Conservation (phyloP, 768 basidiomycete species). For the Mycena polygramma region DNA sequence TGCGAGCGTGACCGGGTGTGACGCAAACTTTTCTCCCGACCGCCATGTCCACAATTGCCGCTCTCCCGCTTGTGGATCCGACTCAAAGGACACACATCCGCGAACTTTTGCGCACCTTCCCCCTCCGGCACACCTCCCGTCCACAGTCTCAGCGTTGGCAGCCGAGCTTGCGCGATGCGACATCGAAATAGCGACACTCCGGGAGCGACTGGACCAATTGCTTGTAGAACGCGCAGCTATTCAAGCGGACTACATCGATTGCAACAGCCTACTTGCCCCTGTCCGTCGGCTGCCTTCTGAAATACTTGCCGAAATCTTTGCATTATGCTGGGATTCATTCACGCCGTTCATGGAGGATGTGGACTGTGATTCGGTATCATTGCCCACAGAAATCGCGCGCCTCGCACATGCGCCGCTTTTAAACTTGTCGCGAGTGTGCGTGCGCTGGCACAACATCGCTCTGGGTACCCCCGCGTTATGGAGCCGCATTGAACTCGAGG, state of each 20-base stretch:
- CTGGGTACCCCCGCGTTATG: constrained; percentile 4
- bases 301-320: constrained; percentile 3
- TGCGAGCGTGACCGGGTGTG: too few species aligned
- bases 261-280: not conserved
- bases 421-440: not conserved
- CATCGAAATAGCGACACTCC: not conserved
- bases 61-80: not conserved
- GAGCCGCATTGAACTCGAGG: not conserved
- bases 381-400: not conserved
- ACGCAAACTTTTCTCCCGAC: too few species aligned
- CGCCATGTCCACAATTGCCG: too few species aligned
- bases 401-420: not conserved
- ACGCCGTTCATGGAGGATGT: not conserved
- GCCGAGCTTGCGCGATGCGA: not conserved
- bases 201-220: not conserved
- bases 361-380: not conserved
- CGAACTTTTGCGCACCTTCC: not conserved
- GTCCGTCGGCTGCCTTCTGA: constrained; percentile 11
- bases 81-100: not conserved
- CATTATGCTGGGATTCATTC: not conserved
- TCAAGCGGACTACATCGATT: not conserved
- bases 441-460: constrained; percentile 4
- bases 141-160: not conserved
- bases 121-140: not conserved
- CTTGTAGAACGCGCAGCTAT: not conserved